Evolutionary conservation across 208 protist genomes (phyloP), one percentile per base, ranked within the genome.

Genomic region (Trypanosoma cruzi): DNA sequence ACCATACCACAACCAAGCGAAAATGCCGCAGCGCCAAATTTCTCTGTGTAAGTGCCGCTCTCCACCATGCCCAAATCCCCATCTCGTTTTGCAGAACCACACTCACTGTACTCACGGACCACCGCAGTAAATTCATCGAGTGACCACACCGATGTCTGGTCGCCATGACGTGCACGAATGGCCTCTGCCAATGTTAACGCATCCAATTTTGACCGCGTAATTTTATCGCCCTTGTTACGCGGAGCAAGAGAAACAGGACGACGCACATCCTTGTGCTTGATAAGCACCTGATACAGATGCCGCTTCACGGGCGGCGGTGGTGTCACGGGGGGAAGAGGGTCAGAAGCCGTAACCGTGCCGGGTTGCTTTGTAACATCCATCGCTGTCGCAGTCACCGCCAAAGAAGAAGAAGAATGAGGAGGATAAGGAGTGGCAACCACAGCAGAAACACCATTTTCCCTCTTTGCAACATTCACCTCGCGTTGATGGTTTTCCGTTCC

Each of bases 211-310:
- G 87, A 89, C 37, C 92, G 88, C 3, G 89, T 95, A 68, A 96
- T 89, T 36, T 79, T 66, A 66, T 96, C 87, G 11, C 85, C 86
- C 48, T 90, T 90, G 67, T 89, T 89, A 40, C 71, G 77, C 16
- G 77, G 82, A 16, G 64, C 66, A 18, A 81, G 77, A 4, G 84
- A 92, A 26, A 90, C 61, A 20, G 87, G 88, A 29, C 91, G 85
- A 16, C 83, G 75, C 18, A 91, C 80, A 64, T 95, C 84, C 60
- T 93, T 93, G 84, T 96, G 92, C 61, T 96, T 96, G 52, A 96
- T 82, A 24, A 96, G 81, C 16, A 96, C 75, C 46, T 96, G 92
- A 40, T 85, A 95, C 24, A 96, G 78, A 42, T 93, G 86, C 31
- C 84, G 74, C 57, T 24, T 40, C 18, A 24, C 42, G n/a, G 53